phyloP scores from a whole-genome alignment of 208 protist species.

The Trypanosoma lewisi region DNA sequence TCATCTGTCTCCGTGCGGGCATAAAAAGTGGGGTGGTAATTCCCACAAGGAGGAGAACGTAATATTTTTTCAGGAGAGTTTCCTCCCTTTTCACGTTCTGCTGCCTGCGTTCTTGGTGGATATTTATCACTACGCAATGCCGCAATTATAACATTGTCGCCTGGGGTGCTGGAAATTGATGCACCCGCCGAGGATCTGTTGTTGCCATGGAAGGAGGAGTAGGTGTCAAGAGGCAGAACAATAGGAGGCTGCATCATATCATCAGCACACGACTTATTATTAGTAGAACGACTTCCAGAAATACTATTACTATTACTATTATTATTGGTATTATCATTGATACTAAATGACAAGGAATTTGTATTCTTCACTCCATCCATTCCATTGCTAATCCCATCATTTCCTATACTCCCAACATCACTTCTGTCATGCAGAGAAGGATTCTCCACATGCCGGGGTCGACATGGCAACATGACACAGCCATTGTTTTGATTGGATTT shows the following conservation, averaged over 20 bases:
- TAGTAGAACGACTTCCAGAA: too few species aligned
- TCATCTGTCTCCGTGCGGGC: slow-evolving; percentile 9
- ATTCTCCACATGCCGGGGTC: neutral
- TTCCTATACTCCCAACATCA: neutral
- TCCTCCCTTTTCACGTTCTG: neutral
- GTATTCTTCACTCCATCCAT: too few species aligned
- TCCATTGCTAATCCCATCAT: too few species aligned
- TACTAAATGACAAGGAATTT: too few species aligned
- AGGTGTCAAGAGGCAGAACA: too few species aligned
- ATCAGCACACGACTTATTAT: too few species aligned
- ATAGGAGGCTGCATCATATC: too few species aligned
- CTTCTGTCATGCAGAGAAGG: neutral
- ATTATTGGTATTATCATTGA: too few species aligned
- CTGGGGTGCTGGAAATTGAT: neutral
- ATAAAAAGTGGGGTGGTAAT: neutral
- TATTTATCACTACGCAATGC: neutral
- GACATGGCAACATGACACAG: slow-evolving; percentile 38
- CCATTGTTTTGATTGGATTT: slow-evolving; percentile 26
- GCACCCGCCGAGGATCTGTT: neutral
- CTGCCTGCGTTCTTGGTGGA: neutral
- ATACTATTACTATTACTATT: neutral
- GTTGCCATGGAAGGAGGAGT: neutral
- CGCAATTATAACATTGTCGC: neutral
- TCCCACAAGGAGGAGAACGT: neutral
- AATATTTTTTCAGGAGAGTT: neutral